phyloP scores from a whole-genome alignment of 176 grass and related monocot species.

The Cenchrus purpureus region DNA sequence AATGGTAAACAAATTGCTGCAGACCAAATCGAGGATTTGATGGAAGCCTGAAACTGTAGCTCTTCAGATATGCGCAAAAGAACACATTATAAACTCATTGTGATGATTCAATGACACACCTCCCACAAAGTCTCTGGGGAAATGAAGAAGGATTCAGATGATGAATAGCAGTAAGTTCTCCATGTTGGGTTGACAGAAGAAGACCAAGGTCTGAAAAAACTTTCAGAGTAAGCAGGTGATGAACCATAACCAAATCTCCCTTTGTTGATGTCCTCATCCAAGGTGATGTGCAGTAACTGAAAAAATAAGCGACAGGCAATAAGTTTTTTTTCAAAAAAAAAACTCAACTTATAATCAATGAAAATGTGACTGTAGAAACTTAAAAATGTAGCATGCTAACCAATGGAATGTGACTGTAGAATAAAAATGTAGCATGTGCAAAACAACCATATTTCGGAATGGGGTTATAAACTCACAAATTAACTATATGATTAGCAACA shows the following conservation, averaged over 20 bases:
- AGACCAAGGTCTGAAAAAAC: conserved; percentile 51
- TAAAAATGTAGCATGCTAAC: no score
- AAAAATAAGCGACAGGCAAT: conserved; percentile 16
- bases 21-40: background rate
- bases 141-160: conserved; percentile 52
- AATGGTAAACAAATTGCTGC: conserved; percentile 10
- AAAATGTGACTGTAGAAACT: background rate
- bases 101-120: conserved; percentile 50
- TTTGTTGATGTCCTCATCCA: conserved; percentile 53
- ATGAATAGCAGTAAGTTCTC: conserved; percentile 66
- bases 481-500: background rate
- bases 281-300: conserved; percentile 51
- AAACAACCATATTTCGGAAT: background rate
- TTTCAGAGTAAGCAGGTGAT: conserved; percentile 44
- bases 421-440: background rate
- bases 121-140: conserved; percentile 91
- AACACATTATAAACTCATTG: background rate
- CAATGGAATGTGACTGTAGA: no score
- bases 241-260: conserved; percentile 44
- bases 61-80: background rate
- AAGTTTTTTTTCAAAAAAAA: conserved; percentile 5
- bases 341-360: conserved; percentile 19
- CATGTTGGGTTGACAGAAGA: conserved; percentile 41
- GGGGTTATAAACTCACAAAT: background rate
- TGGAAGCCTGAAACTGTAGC: conserved; percentile 2